phyloP scores from a whole-genome alignment of 2,329 filamentous ascomycete genomes.

The Epichloe hybrida region DNA sequence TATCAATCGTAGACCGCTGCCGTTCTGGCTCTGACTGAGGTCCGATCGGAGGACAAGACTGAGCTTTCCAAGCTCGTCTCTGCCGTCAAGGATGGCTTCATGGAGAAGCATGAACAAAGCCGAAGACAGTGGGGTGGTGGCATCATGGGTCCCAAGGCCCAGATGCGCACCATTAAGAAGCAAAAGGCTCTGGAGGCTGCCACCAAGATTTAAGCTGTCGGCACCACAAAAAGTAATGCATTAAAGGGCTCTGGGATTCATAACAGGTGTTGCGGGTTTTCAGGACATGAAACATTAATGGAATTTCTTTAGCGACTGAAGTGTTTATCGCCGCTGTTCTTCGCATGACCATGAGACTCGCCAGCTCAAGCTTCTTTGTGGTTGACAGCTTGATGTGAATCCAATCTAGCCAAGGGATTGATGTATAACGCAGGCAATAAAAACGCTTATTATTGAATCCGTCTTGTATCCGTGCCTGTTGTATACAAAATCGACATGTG shows the following conservation, averaged over 20 bases:
- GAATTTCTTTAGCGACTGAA: constrained; percentile 22
- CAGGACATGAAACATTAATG: constrained; percentile 30
- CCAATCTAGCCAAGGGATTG: neutral
- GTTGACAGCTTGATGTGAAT: neutral
- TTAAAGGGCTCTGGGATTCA: constrained; percentile 25
- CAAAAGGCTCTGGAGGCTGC: constrained; percentile 86
- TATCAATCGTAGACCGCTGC: constrained; percentile 62
- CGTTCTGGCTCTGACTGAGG: constrained; percentile 89
- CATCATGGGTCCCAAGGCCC: constrained; percentile 96
- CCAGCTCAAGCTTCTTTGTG: neutral
- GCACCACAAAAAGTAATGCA: constrained; percentile 23
- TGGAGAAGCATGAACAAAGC: constrained; percentile 84
- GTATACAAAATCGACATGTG: too few relatives aligned
- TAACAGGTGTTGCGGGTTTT: constrained; percentile 25
- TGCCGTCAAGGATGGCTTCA: constrained; percentile 95
- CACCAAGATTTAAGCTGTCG: constrained; percentile 79
- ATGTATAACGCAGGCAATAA: too few relatives aligned
- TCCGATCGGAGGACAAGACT: constrained; percentile 94
- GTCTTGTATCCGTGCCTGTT: too few relatives aligned
- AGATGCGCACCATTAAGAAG: constrained; percentile 66
- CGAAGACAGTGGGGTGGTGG: constrained; percentile 97
- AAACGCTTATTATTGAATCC: too few relatives aligned
- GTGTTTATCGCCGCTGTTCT: constrained; percentile 9
- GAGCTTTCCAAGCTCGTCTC: constrained; percentile 95
- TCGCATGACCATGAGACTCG: constrained; percentile 2